Evolutionary conservation across 768 basidiomycete species (phyloP).

Genomic region (Macrolepiota dolichaula): DNA sequence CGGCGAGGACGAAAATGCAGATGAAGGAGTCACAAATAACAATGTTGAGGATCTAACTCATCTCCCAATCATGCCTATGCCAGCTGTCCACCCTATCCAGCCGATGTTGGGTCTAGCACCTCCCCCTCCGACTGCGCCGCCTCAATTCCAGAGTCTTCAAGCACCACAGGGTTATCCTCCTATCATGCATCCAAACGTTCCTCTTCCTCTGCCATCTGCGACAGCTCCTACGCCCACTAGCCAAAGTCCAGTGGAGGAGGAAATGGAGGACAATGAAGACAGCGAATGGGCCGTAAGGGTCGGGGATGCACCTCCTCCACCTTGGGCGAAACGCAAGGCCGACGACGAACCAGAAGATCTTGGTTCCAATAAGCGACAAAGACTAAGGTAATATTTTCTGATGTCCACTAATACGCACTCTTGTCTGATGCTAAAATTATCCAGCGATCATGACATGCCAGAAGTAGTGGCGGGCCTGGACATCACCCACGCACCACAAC

Average conservation of each 20-base stretch:
- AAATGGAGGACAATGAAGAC: conserved; percentile 60
- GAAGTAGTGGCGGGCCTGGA: not conserved
- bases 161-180: conserved; percentile 8
- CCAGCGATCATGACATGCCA: conserved; percentile 4
- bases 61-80: conserved; percentile 13
- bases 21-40: conserved; percentile 20
- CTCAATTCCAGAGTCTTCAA: conserved; percentile 7
- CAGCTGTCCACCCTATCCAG: conserved; percentile 11
- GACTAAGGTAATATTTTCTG: conserved; percentile 32
- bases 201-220: conserved; percentile 16
- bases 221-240: conserved; percentile 24
- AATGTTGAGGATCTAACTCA: conserved; percentile 18
- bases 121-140: not conserved
- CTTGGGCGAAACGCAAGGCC: conserved; percentile 64
- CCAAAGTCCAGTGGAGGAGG: conserved; percentile 56
- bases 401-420: not conserved
- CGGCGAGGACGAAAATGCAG: conserved; percentile 16
- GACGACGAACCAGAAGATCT: conserved; percentile 32
- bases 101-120: conserved; percentile 1
- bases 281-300: conserved; percentile 66
- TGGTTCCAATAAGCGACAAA: conserved; percentile 41
- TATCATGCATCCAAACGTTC: conserved; percentile 11
- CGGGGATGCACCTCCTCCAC: conserved; percentile 59
- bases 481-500: not conserved
- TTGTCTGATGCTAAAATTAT: not conserved